Conservation (phyloP, 208 protist genomes). For the Crithidia bombi region DNA sequence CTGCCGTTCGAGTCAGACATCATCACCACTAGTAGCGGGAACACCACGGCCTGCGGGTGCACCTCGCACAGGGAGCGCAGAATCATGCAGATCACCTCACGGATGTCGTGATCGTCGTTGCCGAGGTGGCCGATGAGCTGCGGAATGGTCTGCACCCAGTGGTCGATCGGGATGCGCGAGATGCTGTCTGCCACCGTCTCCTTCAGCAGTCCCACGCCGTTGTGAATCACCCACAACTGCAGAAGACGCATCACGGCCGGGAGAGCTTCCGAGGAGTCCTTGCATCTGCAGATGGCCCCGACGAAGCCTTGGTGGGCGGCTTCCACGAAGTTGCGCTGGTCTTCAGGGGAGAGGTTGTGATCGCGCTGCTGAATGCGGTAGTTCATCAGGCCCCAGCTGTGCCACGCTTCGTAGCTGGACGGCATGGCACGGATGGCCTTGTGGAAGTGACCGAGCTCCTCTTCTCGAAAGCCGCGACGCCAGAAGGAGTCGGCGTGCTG, state of each 20-base stretch:
- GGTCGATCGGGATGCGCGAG: conserved; percentile 95
- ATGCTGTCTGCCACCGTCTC: conserved; percentile 94
- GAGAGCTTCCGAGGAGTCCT: conserved; percentile 71
- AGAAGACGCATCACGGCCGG: conserved; percentile 98
- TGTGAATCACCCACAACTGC: conserved; percentile 98
- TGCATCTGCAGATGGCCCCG: conserved; percentile 93
- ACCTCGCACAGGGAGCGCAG: conserved; percentile 94
- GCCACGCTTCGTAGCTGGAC: conserved; percentile 95
- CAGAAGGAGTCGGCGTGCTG: conserved; percentile 85
- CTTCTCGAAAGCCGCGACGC: conserved; percentile 70
- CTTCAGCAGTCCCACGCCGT: conserved; percentile 82
- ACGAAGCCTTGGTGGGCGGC: conserved; percentile 97
- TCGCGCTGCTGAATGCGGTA: conserved; percentile 94
- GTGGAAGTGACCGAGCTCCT: conserved; percentile 82
- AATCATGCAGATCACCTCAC: conserved; percentile 95
- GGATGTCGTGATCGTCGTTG: conserved; percentile 88
- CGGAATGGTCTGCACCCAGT: conserved; percentile 99
- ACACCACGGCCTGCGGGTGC: conserved; percentile 99
- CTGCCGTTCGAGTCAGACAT: conserved; percentile 71
- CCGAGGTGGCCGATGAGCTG: conserved; percentile 99
- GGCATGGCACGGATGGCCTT: conserved; percentile 83
- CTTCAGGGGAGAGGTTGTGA: conserved; percentile 62
- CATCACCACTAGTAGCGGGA: conserved; percentile 98
- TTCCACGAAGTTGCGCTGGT: conserved; percentile 85
- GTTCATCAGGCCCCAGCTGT: conserved; percentile 98